These are phyloP conservation scores for Laburnicola sp. DNA, from an alignment of 2,329 filamentous ascomycete species.

Conservation along the genomic window DNA sequence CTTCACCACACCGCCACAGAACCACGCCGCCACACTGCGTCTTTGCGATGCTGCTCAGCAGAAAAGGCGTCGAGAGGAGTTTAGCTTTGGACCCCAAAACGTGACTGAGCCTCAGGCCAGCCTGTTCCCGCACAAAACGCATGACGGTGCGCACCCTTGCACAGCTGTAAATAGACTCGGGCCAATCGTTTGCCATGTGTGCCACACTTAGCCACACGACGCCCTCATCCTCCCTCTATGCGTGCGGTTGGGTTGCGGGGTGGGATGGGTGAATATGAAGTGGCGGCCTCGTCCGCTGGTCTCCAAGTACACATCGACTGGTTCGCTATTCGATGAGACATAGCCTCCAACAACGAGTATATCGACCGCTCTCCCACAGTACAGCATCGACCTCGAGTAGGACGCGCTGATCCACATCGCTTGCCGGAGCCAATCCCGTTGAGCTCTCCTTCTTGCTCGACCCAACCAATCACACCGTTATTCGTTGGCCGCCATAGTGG, in stretches of 20 bases:
- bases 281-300: constrained; percentile 5
- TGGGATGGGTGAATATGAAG: constrained; percentile 10
- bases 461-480: not conserved
- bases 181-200: constrained; percentile 5
- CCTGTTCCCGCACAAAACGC: not conserved
- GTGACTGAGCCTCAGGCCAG: constrained; percentile 3
- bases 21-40: constrained; percentile 1
- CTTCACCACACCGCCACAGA: constrained; percentile 5
- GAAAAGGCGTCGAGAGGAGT: not conserved
- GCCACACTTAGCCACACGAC: constrained; percentile 10
- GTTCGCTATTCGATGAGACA: no score
- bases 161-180: constrained; percentile 5
- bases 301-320: no score
- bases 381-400: not conserved
- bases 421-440: constrained; percentile 5
- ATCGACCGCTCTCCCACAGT: not conserved
- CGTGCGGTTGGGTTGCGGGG: constrained; percentile 8
- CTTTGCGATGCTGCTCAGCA: not conserved
- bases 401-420: not conserved
- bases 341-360: no score
- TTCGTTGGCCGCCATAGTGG: not conserved
- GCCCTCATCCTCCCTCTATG: not conserved
- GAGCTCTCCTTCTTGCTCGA: constrained; percentile 1
- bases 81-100: constrained; percentile 1
- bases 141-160: constrained; percentile 1